These are phyloP conservation scores for Zelonia costaricensis DNA, from an alignment of 208 protist species.

Conservation along the genomic window DNA sequence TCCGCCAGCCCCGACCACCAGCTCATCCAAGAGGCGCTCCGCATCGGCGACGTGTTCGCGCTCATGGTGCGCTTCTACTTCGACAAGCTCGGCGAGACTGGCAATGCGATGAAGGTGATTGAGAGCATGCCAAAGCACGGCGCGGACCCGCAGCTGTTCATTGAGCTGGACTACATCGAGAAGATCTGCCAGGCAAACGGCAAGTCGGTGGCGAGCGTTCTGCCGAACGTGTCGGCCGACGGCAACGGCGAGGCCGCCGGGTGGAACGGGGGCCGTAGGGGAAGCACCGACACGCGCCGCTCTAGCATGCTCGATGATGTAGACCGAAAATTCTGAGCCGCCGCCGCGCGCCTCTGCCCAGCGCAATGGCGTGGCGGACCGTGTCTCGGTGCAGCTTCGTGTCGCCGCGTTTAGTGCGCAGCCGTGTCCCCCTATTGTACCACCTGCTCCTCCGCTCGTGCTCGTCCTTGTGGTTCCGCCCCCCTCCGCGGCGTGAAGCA, in stretches of 20 bases:
- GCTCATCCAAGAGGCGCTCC: constrained; percentile 74
- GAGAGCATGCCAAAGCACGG: constrained; percentile 92
- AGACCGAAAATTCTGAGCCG: not conserved
- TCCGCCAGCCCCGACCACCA: constrained; percentile 60
- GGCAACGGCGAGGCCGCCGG: not conserved
- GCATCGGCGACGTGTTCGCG: constrained; percentile 96
- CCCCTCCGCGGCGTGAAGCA: too few relatives aligned
- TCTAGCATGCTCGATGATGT: constrained; percentile 32
- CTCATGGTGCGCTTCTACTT: constrained; percentile 94
- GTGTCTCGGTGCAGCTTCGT: too few relatives aligned
- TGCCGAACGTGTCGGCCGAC: constrained; percentile 16
- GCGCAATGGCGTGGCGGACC: too few relatives aligned
- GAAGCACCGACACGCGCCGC: constrained; percentile 20
- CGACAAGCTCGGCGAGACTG: constrained; percentile 67
- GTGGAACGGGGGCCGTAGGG: constrained; percentile 12
- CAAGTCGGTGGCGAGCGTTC: constrained; percentile 53
- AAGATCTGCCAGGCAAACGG: constrained; percentile 83
- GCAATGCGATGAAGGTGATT: constrained; percentile 88
- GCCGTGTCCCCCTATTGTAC: too few relatives aligned
- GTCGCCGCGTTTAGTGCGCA: too few relatives aligned
- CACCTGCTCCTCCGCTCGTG: too few relatives aligned
- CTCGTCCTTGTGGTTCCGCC: too few relatives aligned
- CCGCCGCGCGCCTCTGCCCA: too few relatives aligned
- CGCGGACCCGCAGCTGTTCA: constrained; percentile 85
- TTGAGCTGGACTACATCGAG: constrained; percentile 90